phyloP scores from a whole-genome alignment of 257 asterid genomes.

The Verbena officinalis region DNA sequence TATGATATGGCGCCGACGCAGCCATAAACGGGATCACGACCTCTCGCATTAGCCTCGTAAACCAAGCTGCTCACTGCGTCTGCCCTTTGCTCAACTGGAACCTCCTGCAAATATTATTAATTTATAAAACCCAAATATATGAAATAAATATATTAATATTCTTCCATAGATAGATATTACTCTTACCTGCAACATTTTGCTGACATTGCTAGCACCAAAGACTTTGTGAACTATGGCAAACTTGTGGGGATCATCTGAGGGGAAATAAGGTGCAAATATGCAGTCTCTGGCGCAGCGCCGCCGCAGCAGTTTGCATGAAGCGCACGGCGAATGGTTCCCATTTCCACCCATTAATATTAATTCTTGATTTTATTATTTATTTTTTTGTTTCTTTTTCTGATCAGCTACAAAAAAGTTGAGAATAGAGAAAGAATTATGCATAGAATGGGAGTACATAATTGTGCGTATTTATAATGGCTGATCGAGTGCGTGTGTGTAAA shows the following conservation, averaged over 20 bases:
- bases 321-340: constrained; percentile 33
- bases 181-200: constrained; percentile 76
- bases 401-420: too few relatives aligned
- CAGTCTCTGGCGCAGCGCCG: constrained; percentile 73
- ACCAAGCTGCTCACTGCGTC: constrained; percentile 62
- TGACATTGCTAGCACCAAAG: constrained; percentile 70
- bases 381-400: too few relatives aligned
- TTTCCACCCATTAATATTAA: too few relatives aligned
- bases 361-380: too few relatives aligned
- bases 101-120: constrained; percentile 35
- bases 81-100: constrained; percentile 46
- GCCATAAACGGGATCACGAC: constrained; percentile 55
- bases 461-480: too few relatives aligned
- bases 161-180: too few relatives aligned
- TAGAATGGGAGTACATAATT: too few relatives aligned
- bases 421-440: too few relatives aligned
- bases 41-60: constrained; percentile 58
- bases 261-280: constrained; percentile 64
- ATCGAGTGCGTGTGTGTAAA: too few relatives aligned
- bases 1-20: constrained; percentile 58
- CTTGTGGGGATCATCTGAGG: constrained; percentile 63
- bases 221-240: constrained; percentile 75
- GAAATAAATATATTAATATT: too few relatives aligned
- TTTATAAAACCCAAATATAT: too few relatives aligned
- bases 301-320: constrained; percentile 69